Base-by-base conservation (phyloP, 225 moss, liverwort and hornwort genomes). In the Takakia lepidozioides region DNA sequence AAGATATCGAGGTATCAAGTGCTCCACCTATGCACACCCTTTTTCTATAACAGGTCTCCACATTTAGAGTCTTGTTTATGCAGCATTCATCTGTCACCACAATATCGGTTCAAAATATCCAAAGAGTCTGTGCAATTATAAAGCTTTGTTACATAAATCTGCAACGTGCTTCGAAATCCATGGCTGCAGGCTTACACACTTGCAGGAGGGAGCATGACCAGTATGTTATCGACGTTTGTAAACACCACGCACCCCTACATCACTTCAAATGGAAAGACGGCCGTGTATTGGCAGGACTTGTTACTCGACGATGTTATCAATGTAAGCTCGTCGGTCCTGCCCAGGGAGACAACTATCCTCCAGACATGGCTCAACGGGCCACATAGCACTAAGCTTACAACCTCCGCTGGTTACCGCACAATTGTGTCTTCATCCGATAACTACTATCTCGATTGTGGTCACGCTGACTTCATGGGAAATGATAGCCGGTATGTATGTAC, bases 351-450 rank as follows among this genome's bases (percentile, higher is more conserved):
- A 2, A 85, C 85, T 2, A 80, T 89, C 32, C 48, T 89, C 18
- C 89, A 89, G 58, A 85, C 89, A 5, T 89, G 85, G 85, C 85
- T 82, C 72, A 72, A 61, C 19, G 89, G 85, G 7, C 74, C 85
- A 2, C 48, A 52, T 21, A 85, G 80, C 44, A 89, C 82, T 0
- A 80, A 89, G 69, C 32, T 48, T 27, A 49, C 83, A 49, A 85
- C 85, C 10, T 58, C 67, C 19, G 76, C 82, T 19, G 88, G 88
- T 5, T 89, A 89, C 43, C 85, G 85, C 37, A 82, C 89, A 5
- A 82, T 85, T 37, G 85, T 85, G 1, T 80, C 85, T 0, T 89
- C 89, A 1, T 46, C 20, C 2, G 89, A 89, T 44, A 82, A 74
- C 38, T 89, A 71, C 45, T 89, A 89, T 54, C 69, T 89, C 29